A percentile compares a stretch with the other conserved stretches of the same genome.
Conservation (phyloP, 2,329 filamentous ascomycete genomes). For the Fusarium sp. region DNA sequence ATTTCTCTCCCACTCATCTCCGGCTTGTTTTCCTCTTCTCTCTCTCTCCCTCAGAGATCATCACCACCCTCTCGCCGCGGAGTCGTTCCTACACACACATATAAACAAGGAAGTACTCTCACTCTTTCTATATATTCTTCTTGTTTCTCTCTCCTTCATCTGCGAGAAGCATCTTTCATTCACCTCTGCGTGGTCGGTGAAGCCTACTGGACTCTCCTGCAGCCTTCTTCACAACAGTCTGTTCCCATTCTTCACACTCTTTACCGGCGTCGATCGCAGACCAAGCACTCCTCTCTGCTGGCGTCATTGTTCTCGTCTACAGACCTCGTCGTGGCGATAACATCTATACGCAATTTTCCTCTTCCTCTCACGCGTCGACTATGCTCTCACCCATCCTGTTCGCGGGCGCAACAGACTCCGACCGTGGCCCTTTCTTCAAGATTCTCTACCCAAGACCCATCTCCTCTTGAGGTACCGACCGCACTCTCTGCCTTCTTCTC, state of each 20-base stretch:
- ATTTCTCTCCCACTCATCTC: not conserved
- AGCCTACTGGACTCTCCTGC: not conserved
- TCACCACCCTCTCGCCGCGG: not conserved
- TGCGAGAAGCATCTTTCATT: not conserved
- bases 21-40: not conserved
- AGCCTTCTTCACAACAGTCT: not conserved
- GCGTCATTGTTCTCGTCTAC: not conserved
- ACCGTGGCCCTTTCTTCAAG: not conserved
- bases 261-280: not conserved
- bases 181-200: not conserved
- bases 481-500: not conserved
- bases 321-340: not conserved
- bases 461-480: not conserved
- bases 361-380: not conserved
- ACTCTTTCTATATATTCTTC: not conserved
- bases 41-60: not conserved
- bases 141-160: not conserved
- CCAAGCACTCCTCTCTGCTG: not conserved
- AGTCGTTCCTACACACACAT: not conserved
- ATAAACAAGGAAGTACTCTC: not conserved
- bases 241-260: not conserved
- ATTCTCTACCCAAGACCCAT: not conserved
- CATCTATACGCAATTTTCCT: not conserved
- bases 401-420: not conserved
- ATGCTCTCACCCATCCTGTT: not conserved